These are phyloP conservation scores for Trichoderma sp. DNA, from an alignment of 2,329 filamentous ascomycete species.

Conservation along the genomic window DNA sequence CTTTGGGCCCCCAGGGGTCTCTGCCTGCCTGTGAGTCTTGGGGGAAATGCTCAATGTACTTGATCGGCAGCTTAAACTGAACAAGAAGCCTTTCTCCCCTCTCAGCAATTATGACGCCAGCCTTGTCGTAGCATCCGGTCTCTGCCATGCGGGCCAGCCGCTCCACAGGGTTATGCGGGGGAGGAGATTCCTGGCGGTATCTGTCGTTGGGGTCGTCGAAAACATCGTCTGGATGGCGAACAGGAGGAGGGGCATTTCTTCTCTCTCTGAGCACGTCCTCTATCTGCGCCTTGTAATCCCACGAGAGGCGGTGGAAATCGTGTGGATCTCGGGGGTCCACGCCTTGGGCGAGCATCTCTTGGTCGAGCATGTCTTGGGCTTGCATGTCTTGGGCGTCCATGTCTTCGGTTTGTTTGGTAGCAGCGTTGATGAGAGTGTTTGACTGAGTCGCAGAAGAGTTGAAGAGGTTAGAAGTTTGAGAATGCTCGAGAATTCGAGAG, in stretches of 20 bases:
- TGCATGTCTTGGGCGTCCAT: not conserved
- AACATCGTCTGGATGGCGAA: constrained; percentile 23
- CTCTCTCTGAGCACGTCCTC: not conserved
- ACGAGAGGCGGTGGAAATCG: not conserved
- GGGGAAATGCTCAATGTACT: constrained; percentile 33
- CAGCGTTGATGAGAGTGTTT: not conserved
- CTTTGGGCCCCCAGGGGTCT: too few relatives aligned
- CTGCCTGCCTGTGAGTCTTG: not conserved
- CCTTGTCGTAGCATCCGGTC: constrained; percentile 28
- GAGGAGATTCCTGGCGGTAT: constrained; percentile 27
- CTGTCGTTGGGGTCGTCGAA: constrained; percentile 27
- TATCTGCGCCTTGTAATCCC: not conserved
- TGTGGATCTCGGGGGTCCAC: not conserved
- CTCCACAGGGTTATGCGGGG: constrained; percentile 23
- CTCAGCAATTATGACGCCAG: constrained; percentile 32
- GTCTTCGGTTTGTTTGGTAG: not conserved
- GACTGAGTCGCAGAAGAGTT: not conserved
- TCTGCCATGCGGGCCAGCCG: constrained; percentile 30
- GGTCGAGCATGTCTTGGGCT: not conserved
- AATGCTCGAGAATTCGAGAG: not conserved
- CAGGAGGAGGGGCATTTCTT: not conserved
- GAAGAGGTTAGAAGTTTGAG: not conserved
- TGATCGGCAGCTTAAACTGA: constrained; percentile 38
- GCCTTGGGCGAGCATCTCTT: too few relatives aligned
- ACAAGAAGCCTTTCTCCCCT: constrained; percentile 34